These are phyloP conservation scores for Medicago ruthenica DNA, from an alignment of 306 rosid species.

Conservation along the genomic window DNA sequence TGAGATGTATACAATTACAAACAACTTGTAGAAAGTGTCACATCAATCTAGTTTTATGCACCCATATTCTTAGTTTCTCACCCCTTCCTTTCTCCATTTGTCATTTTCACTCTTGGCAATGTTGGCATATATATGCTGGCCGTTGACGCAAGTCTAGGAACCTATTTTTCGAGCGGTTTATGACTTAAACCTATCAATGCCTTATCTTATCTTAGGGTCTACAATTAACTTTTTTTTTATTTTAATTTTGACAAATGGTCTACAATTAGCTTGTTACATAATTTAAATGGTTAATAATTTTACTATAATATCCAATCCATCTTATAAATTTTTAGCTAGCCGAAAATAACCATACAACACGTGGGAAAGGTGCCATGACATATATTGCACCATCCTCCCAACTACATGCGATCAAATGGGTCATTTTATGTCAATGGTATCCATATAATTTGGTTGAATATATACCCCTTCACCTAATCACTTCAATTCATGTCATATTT, in stretches of 20 bases:
- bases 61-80: slow-evolving; percentile 24
- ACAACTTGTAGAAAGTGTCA: slow-evolving; percentile 25
- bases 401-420: too few species aligned
- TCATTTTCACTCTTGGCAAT: slow-evolving; percentile 37
- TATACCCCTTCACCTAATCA: too few species aligned
- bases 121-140: slow-evolving; percentile 5
- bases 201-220: neutral
- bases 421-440: too few species aligned
- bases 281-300: neutral
- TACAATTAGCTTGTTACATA: too few species aligned
- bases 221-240: too few species aligned
- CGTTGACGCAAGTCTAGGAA: slow-evolving; percentile 3
- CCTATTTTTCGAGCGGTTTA: slow-evolving; percentile 1
- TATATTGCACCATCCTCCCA: too few species aligned
- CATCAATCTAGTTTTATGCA: slow-evolving; percentile 24
- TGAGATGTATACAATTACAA: neutral
- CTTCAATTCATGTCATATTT: too few species aligned
- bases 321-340: neutral
- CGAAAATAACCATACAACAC: neutral
- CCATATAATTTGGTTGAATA: too few species aligned
- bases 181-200: slow-evolving; percentile 15
- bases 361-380: neutral
- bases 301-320: neutral
- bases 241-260: too few species aligned
- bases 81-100: slow-evolving; percentile 1